Evolutionary conservation across 2,329 filamentous ascomycete genomes (phyloP).

Genomic region (Alternaria sp.): DNA sequence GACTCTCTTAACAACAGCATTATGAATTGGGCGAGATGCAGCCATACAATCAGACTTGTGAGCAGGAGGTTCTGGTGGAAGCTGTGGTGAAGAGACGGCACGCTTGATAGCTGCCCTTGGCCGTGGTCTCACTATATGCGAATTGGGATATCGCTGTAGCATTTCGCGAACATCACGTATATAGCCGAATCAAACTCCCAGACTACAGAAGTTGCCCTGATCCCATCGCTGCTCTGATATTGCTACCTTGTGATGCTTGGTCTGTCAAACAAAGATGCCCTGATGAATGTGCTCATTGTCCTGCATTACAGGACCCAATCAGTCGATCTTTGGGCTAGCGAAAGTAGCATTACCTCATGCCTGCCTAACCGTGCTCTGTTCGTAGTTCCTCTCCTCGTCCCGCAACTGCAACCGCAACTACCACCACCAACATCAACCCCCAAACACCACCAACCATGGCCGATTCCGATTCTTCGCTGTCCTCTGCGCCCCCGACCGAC

Average conservation of each 20-base stretch:
- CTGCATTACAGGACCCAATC: conserved; percentile 19
- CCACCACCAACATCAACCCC: conserved; percentile 28
- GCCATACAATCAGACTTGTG: neutral
- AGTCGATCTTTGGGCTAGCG: conserved; percentile 37
- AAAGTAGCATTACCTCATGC: conserved; percentile 47
- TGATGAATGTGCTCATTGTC: conserved; percentile 1
- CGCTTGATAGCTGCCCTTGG: neutral
- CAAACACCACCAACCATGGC: conserved; percentile 52
- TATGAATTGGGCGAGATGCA: neutral
- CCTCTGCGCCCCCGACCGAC: conserved; percentile 64
- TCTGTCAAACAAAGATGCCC: neutral
- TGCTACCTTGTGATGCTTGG: neutral
- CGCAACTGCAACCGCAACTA: conserved; percentile 21
- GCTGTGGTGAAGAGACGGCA: neutral
- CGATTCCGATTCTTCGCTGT: conserved; percentile 63
- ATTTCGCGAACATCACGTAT: neutral
- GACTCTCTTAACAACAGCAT: neutral
- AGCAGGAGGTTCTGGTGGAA: neutral
- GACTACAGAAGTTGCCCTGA: neutral
- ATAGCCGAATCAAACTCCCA: conserved; percentile 1
- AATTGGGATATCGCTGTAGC: neutral
- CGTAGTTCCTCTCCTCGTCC: conserved; percentile 29
- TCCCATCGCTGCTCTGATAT: neutral
- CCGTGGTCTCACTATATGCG: neutral
- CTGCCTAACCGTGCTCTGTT: conserved; percentile 38